These are phyloP conservation scores for Aspergillus oerlinghausenensis DNA, from an alignment of 2,329 filamentous ascomycete genomes.

Conservation along the genomic window DNA sequence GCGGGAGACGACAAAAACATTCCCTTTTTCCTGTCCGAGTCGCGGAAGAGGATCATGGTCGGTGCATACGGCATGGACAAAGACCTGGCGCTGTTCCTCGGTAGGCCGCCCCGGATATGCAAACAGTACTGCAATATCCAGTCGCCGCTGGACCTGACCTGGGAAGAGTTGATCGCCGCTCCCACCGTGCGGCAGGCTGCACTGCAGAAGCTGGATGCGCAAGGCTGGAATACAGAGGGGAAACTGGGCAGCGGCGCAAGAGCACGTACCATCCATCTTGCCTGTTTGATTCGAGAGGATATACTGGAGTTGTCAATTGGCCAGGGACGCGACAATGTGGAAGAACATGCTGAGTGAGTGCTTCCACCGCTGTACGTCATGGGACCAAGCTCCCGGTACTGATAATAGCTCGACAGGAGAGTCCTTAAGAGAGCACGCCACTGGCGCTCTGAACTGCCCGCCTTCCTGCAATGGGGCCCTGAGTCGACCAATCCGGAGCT, in stretches of 20 bases:
- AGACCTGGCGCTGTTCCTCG: constrained; percentile 43
- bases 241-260: constrained; percentile 7
- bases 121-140: constrained; percentile 31
- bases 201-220: constrained; percentile 10
- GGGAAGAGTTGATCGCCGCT: constrained; percentile 14
- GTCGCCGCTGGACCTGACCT: constrained; percentile 17
- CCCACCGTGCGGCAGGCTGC: constrained; percentile 7
- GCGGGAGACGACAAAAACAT: constrained; percentile 10
- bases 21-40: constrained; percentile 33
- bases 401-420: background rate
- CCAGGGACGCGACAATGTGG: background rate
- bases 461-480: constrained; percentile 6
- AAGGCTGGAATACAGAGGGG: constrained; percentile 21
- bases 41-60: constrained; percentile 36
- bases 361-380: background rate
- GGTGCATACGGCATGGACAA: constrained; percentile 43
- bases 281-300: constrained; percentile 16
- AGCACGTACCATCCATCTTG: constrained; percentile 7
- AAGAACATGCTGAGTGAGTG: constrained; percentile 4
- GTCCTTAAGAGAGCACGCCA: constrained; percentile 1
- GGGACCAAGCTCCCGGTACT: background rate
- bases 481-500: background rate
- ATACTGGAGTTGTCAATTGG: constrained; percentile 17
- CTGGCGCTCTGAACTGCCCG: background rate
- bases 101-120: constrained; percentile 42